Evolutionary conservation across 805 yeast genomes (phyloP).

Genomic region (Middelhovenomyces tepae): DNA sequence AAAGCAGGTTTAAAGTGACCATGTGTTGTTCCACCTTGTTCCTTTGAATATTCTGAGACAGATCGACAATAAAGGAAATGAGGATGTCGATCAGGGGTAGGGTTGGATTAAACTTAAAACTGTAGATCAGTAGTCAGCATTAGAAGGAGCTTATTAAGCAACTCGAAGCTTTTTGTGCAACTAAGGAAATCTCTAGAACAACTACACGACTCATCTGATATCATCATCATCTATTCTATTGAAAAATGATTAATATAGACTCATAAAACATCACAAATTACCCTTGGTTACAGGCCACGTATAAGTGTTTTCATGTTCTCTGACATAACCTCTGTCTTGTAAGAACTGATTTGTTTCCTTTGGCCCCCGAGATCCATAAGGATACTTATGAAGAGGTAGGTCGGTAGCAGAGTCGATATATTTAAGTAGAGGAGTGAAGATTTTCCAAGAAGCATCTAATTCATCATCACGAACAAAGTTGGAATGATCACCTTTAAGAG

Average conservation of each 20-base stretch:
- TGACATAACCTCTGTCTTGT: constrained; percentile 62
- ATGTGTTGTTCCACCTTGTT: too few relatives aligned
- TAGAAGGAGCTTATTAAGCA: too few relatives aligned
- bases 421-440: constrained; percentile 86
- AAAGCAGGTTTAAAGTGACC: too few relatives aligned
- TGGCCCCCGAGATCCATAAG: constrained; percentile 93
- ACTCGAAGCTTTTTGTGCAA: constrained; percentile 5
- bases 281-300: constrained; percentile 67
- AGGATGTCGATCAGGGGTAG: too few relatives aligned
- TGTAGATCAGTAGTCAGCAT: too few relatives aligned
- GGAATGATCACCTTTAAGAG: constrained; percentile 85
- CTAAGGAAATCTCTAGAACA: not conserved
- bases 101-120: too few relatives aligned
- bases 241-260: too few relatives aligned
- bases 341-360: constrained; percentile 51
- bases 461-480: constrained; percentile 98
- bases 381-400: constrained; percentile 51
- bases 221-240: too few relatives aligned
- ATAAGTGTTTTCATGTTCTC: constrained; percentile 54
- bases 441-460: constrained; percentile 83
- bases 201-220: constrained; percentile 4
- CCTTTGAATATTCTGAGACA: too few relatives aligned
- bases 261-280: constrained; percentile 16
- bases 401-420: constrained; percentile 60
- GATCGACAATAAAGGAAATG: too few relatives aligned